Evolutionary conservation across 2,329 filamentous ascomycete genomes (phyloP), one percentile per base, ranked within the genome.

Genomic region (Verruconis gallopava): DNA sequence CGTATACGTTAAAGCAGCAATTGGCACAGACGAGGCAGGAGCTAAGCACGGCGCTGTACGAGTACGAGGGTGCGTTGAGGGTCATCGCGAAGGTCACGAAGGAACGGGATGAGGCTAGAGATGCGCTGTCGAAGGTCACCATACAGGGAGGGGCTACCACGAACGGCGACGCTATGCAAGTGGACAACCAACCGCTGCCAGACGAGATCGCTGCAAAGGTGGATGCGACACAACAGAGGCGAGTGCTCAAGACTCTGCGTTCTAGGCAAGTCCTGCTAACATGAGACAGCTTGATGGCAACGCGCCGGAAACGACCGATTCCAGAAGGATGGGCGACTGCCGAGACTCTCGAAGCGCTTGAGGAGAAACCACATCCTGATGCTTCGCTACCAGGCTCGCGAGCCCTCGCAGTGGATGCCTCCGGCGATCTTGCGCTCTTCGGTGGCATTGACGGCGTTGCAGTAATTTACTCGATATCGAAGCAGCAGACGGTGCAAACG

Each of bases 41-140:
- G 67, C 75, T 98, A 44, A 85, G 85, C 44, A 91, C 85, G 1
- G 85, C 91, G 0, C 71, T 98, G 18, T 98, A 98, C 64, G 89
- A 96, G 64, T 85, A 96, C 53, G 91, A 98, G 69, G 89, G 91
- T 2, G 91, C 91, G n/a, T 79, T 93, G 38, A 75, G 91, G 48
- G 91, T 98, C 38, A 94, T 98, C 63, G 86, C 86, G 49, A 77
- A 89, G 37, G 60, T 98, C 58, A 82, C 83, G n/a, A 81, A 76
- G 58, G 91, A 98, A 68, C 71, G 91, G 48, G 88, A 98, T 54
- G 88, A 96, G 61, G 88, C 91, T 36, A 74, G 89, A 49, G 82
- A 91, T 62, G 85, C 91, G 12, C 67, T 98, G 40, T 85, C 85
- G 25, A 85, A 84, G 57, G 74, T 96, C 12, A 84, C 83, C 2